Percentiles rank a stretch among this genome's conserved stretches.
These are phyloP conservation scores for Ochetophila trinervis DNA, from an alignment of 306 rosid species.

Conservation along the genomic window DNA sequence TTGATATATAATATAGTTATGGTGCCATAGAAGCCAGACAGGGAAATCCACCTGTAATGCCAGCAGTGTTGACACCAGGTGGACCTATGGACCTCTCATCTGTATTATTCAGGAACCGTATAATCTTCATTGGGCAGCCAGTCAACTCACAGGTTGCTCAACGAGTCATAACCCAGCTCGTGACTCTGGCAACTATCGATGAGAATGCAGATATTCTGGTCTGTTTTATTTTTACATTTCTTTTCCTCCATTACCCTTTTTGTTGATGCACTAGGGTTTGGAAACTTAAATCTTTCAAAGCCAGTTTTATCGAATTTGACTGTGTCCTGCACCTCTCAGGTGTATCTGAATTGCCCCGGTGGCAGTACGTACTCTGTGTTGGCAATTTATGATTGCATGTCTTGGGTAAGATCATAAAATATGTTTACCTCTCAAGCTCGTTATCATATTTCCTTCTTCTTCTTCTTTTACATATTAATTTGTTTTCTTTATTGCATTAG, in stretches of 20 bases:
- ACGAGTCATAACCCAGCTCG: conserved; percentile 92
- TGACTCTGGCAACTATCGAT: conserved; percentile 86
- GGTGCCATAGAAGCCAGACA: conserved; percentile 62
- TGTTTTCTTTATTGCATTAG: not conserved
- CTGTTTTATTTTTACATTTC: conserved; percentile 23
- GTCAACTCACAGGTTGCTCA: conserved; percentile 81
- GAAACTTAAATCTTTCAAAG: not conserved
- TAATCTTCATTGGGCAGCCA: conserved; percentile 92
- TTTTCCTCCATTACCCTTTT: conserved; percentile 4
- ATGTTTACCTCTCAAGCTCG: not conserved
- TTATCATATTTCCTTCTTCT: conserved; percentile 9
- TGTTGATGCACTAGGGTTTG: conserved; percentile 15
- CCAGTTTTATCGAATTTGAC: not conserved
- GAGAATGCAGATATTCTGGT: conserved; percentile 82
- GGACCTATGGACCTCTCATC: conserved; percentile 87
- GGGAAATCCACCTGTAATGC: conserved; percentile 80
- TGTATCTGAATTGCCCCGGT: conserved; percentile 93
- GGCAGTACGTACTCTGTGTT: conserved; percentile 88
- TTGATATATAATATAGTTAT: conserved; percentile 43
- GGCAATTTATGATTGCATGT: conserved; percentile 99
- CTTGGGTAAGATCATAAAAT: conserved; percentile 72
- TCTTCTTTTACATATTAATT: not conserved
- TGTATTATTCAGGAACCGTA: conserved; percentile 84
- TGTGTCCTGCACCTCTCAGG: conserved; percentile 40
- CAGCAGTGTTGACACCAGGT: conserved; percentile 91